A percentile compares a stretch with the other conserved stretches of the same genome.
Conservation (phyloP, 1,284 basidiomycete species). For the Coniophora puteana region DNA sequence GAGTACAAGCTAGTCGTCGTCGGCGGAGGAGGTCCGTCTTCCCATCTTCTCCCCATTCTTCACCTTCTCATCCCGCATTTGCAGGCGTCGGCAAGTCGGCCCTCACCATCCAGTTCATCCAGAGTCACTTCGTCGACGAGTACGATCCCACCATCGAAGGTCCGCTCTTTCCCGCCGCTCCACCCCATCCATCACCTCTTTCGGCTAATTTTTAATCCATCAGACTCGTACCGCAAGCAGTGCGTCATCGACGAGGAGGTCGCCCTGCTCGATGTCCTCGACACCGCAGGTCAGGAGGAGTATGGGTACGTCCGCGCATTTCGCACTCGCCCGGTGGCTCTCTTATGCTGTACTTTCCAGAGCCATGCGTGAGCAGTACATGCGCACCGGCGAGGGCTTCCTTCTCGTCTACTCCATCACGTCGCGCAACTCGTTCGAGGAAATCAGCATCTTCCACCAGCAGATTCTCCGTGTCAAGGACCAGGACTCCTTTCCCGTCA, state of each 20-base stretch:
- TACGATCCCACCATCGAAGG: constrained; percentile 98
- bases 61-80: not conserved
- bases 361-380: constrained; percentile 97
- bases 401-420: constrained; percentile 99
- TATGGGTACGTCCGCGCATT: constrained; percentile 72
- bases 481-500: constrained; percentile 96
- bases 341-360: constrained; percentile 36
- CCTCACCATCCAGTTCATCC: constrained; percentile 97
- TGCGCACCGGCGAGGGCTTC: constrained; percentile 98
- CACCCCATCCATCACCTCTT: constrained; percentile 3
- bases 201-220: not conserved
- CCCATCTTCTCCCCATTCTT: not conserved
- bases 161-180: constrained; percentile 26
- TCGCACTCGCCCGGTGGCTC: not conserved
- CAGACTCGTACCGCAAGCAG: constrained; percentile 94
- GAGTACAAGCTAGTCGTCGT: constrained; percentile 98
- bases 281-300: constrained; percentile 99
- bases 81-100: constrained; percentile 97
- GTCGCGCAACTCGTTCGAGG: constrained; percentile 96
- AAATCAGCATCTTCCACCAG: constrained; percentile 97
- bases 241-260: constrained; percentile 98
- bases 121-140: constrained; percentile 96
- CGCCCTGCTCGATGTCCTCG: constrained; percentile 94
- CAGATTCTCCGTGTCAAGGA: constrained; percentile 97
- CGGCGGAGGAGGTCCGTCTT: constrained; percentile 83